A percentile compares a stretch with the other conserved stretches of the same genome.
Evolutionary conservation across 257 asterid species (phyloP).

Genomic region (Lycium barbarum): DNA sequence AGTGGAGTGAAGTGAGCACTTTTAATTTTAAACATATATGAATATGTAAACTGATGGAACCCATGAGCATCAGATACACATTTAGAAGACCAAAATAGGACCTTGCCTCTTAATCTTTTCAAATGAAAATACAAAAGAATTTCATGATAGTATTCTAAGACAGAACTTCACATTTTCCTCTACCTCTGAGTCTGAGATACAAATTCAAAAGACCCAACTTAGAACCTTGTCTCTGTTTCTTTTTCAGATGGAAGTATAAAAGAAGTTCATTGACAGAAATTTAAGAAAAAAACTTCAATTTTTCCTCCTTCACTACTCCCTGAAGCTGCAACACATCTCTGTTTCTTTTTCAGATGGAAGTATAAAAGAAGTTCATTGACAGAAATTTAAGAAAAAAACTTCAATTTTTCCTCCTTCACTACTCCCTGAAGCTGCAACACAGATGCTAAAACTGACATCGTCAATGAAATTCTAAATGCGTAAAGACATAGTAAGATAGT

Average conservation of each 20-base stretch:
- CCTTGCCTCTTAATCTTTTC: conserved; percentile 7
- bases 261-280: neutral
- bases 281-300: neutral
- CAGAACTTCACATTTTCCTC: conserved; percentile 17
- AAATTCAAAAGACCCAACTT: neutral
- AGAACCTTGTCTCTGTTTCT: neutral
- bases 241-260: neutral
- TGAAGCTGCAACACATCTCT: neutral
- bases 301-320: neutral
- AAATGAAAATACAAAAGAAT: neutral
- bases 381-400: neutral
- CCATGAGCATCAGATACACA: conserved; percentile 18
- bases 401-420: neutral
- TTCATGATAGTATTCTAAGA: neutral
- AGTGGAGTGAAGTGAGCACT: conserved; percentile 13
- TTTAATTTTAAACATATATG: neutral
- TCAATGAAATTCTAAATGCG: neutral
- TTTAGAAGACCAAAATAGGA: neutral
- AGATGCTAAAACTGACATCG: neutral
- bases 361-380: neutral
- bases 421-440: neutral
- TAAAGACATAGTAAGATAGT: neutral
- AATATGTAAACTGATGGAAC: neutral
- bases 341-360: neutral
- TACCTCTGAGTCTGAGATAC: neutral